Percentiles rank a stretch among this genome's conserved stretches.
These are phyloP conservation scores for Sugiyamaella smithiae DNA, from an alignment of 805 yeast genomes.

Conservation along the genomic window DNA sequence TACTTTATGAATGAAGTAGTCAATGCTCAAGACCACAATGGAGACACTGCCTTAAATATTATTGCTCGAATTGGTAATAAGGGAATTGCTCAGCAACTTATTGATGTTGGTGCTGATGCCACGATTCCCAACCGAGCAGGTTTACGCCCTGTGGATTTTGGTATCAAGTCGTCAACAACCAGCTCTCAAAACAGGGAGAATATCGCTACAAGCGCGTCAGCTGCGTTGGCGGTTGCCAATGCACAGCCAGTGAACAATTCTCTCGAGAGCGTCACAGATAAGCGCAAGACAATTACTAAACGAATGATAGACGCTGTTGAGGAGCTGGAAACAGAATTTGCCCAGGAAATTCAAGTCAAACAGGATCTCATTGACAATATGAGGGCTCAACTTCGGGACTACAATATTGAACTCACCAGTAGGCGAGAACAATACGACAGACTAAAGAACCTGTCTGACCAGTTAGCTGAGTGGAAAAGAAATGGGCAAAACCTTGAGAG, in stretches of 20 bases:
- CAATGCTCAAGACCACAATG: conserved; percentile 87
- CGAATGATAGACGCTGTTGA: conserved; percentile 51
- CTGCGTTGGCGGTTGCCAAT: background rate
- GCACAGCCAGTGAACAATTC: background rate
- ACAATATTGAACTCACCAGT: conserved; percentile 50
- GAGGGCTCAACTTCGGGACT: conserved; percentile 55
- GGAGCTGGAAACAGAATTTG: conserved; percentile 57
- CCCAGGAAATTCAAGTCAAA: conserved; percentile 53
- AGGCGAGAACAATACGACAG: conserved; percentile 51
- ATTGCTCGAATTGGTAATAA: conserved; percentile 86
- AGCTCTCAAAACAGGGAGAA: background rate
- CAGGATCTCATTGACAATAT: conserved; percentile 50
- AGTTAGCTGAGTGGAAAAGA: conserved; percentile 50
- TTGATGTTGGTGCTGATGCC: conserved; percentile 87
- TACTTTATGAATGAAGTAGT: conserved; percentile 67
- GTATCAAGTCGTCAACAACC: conserved; percentile 41
- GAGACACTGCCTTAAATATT: conserved; percentile 91
- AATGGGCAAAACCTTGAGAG: conserved; percentile 57
- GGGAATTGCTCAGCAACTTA: conserved; percentile 71
- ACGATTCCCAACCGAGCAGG: conserved; percentile 80
- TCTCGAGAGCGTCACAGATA: conserved; percentile 19
- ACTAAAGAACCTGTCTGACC: conserved; percentile 41
- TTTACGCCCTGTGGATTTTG: conserved; percentile 81
- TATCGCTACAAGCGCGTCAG: background rate
- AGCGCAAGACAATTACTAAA: conserved; percentile 45